Evolutionary conservation across 2,329 filamentous ascomycete species (phyloP).

Genomic region (Aspergillus sp.): DNA sequence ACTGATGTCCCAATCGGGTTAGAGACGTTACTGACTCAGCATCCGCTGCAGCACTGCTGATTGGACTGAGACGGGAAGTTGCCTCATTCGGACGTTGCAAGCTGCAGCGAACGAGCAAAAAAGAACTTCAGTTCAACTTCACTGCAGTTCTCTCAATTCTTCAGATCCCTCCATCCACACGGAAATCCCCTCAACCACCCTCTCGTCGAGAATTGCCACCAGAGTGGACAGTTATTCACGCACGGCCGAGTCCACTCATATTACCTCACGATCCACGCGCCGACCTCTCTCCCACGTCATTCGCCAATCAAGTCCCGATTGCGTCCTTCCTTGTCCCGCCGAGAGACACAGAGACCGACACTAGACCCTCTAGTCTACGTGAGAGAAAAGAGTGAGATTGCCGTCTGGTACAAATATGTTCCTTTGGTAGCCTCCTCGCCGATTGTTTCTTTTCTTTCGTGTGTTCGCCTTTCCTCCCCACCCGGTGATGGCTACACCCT

Average conservation of each 20-base stretch:
- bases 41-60: too few species aligned
- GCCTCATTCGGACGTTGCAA: too few species aligned
- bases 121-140: too few species aligned
- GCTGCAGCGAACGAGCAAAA: too few species aligned
- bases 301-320: conserved; percentile 5
- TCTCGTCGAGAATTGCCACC: too few species aligned
- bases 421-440: conserved; percentile 7
- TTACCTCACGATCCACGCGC: not conserved
- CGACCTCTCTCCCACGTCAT: not conserved
- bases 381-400: not conserved
- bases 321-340: not conserved
- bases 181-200: too few species aligned
- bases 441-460: not conserved
- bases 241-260: too few species aligned
- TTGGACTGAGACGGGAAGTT: too few species aligned
- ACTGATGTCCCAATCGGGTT: too few species aligned
- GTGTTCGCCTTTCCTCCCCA: conserved; percentile 2
- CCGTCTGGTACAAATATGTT: conserved; percentile 7
- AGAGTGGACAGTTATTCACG: not conserved
- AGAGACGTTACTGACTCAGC: too few species aligned
- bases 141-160: too few species aligned
- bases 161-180: too few species aligned
- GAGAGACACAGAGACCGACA: not conserved
- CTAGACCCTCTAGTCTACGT: not conserved
- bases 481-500: conserved; percentile 26